Evolutionary conservation across 2,329 filamentous ascomycete species (phyloP).

Genomic region (Sporothrix mexicana): DNA sequence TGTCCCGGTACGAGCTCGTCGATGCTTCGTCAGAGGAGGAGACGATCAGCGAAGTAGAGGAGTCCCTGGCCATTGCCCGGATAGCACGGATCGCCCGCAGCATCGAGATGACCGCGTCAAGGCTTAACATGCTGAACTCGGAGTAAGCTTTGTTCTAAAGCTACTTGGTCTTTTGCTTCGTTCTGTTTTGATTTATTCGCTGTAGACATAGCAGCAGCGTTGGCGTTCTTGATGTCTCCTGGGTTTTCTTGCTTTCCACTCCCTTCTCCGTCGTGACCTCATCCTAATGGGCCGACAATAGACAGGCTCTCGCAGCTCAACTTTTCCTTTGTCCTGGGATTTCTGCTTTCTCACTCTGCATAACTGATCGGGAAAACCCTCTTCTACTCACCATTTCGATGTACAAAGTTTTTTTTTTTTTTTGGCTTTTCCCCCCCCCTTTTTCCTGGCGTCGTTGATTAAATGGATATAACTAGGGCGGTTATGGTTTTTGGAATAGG

Average conservation of each 20-base stretch:
- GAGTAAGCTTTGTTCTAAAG: constrained; percentile 39
- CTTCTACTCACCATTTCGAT: constrained; percentile 16
- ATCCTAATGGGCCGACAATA: not conserved
- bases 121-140: constrained; percentile 47
- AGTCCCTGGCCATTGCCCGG: constrained; percentile 54
- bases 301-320: constrained; percentile 14
- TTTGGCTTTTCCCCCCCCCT: not conserved
- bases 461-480: constrained; percentile 1
- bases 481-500: constrained; percentile 9
- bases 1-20: constrained; percentile 68
- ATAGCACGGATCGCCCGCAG: constrained; percentile 57
- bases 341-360: not conserved
- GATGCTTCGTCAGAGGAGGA: constrained; percentile 56
- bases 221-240: constrained; percentile 11
- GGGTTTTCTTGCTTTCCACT: not conserved
- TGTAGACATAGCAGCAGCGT: constrained; percentile 1
- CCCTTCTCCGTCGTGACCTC: constrained; percentile 1
- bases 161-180: not conserved
- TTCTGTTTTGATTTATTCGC: not conserved
- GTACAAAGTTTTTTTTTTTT: constrained; percentile 18
- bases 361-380: not conserved
- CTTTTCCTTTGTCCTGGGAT: constrained; percentile 17
- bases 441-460: constrained; percentile 29
- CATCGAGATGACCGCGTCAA: constrained; percentile 46
- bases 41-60: constrained; percentile 53